These are phyloP conservation scores for Pseudocercospora ulei DNA, from an alignment of 2,329 filamentous ascomycete genomes.

Conservation along the genomic window DNA sequence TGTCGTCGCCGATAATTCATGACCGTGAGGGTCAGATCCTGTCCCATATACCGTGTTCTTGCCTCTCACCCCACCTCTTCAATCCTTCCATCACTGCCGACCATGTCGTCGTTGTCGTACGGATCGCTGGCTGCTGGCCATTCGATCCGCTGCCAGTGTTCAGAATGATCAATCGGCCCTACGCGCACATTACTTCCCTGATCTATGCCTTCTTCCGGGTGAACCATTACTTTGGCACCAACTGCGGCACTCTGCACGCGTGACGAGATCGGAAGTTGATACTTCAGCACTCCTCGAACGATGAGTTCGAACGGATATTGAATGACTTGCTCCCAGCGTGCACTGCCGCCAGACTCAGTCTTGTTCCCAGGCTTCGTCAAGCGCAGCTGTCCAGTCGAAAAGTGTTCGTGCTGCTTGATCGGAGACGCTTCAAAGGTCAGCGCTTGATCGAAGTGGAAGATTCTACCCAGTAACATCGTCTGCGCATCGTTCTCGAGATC, in stretches of 20 bases:
- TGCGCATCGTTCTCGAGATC: conserved; percentile 54
- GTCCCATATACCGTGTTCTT: conserved; percentile 1
- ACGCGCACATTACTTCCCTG: conserved; percentile 29
- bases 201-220: conserved; percentile 34
- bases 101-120: conserved; percentile 13
- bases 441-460: conserved; percentile 76
- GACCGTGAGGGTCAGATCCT: conserved; percentile 5
- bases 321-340: conserved; percentile 82
- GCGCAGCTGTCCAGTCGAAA: conserved; percentile 73
- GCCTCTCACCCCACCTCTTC: conserved; percentile 11
- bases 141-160: conserved; percentile 32
- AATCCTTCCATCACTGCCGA: conserved; percentile 7
- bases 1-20: conserved; percentile 13
- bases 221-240: conserved; percentile 36
- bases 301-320: conserved; percentile 90
- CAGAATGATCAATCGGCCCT: conserved; percentile 25
- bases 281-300: conserved; percentile 80
- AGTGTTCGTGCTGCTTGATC: conserved; percentile 61
- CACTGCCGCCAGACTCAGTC: conserved; percentile 68
- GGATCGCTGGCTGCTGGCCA: conserved; percentile 21
- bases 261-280: conserved; percentile 55
- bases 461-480: conserved; percentile 84
- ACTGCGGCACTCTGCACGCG: conserved; percentile 46
- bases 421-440: conserved; percentile 84
- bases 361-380: conserved; percentile 75